phyloP scores from a whole-genome alignment of 2,329 filamentous ascomycete genomes.

The Pseudocercospora musae region DNA sequence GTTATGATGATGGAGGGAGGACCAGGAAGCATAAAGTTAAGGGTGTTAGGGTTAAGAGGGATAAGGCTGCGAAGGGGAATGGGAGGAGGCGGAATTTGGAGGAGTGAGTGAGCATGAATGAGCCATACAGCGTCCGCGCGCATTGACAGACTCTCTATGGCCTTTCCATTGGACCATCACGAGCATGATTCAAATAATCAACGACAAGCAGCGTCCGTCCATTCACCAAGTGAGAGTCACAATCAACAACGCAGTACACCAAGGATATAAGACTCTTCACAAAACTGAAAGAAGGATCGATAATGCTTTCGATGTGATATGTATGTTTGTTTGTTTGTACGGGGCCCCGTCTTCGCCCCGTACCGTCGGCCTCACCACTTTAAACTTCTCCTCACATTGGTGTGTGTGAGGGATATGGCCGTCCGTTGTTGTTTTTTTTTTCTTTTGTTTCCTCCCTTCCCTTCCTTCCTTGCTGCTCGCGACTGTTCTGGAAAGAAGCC shows the following conservation, averaged over 20 bases:
- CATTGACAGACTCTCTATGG: neutral
- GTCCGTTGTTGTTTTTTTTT: neutral
- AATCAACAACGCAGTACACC: too few relatives aligned
- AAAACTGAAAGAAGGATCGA: too few relatives aligned
- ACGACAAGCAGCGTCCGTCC: too few relatives aligned
- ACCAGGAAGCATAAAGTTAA: slow-evolving; percentile 36
- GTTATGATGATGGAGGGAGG: slow-evolving; percentile 27
- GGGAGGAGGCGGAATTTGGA: slow-evolving; percentile 26
- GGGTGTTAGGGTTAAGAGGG: slow-evolving; percentile 36
- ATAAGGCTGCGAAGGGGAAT: slow-evolving; percentile 35
- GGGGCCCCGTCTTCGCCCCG: neutral
- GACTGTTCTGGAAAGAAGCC: neutral
- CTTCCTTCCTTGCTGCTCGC: neutral
- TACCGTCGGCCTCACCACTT: neutral
- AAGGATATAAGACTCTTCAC: too few relatives aligned
- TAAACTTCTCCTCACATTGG: neutral
- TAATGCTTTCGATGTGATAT: neutral
- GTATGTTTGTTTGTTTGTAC: neutral
- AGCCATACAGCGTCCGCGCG: neutral
- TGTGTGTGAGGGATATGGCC: neutral
- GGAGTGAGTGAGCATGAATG: neutral
- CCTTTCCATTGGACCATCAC: neutral
- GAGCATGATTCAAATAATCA: neutral
- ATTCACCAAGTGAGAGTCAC: too few relatives aligned
- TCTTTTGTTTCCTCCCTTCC: neutral